Evolutionary conservation across 768 basidiomycete species (phyloP).

Genomic region (Russula sp.): DNA sequence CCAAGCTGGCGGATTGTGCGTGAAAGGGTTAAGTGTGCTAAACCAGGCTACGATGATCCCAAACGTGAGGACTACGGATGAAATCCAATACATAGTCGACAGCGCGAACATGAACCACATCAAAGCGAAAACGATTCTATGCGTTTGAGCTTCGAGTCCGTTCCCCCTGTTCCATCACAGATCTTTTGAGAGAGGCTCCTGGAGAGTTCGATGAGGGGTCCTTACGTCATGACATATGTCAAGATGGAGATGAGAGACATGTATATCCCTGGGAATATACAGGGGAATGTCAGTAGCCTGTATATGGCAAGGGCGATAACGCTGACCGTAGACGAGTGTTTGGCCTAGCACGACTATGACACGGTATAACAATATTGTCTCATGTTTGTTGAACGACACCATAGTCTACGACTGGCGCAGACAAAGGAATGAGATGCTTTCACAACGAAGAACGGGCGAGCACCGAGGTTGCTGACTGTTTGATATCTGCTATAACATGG

Average conservation of each 20-base stretch:
- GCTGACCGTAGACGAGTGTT: conserved; percentile 5
- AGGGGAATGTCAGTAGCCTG: not conserved
- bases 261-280: conserved; percentile 1
- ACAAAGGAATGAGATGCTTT: not conserved
- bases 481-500: too few species aligned
- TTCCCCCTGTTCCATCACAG: not conserved
- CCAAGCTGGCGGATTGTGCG: not conserved
- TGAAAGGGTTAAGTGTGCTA: not conserved
- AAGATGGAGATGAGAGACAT: conserved; percentile 5
- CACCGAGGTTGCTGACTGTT: too few species aligned
- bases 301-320: not conserved
- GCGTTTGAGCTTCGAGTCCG: not conserved
- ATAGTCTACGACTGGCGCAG: conserved; percentile 3
- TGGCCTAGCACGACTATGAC: conserved; percentile 2
- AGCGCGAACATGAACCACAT: not conserved
- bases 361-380: not conserved
- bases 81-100: conserved; percentile 5
- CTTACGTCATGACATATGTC: conserved; percentile 6
- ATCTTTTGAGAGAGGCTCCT: not conserved
- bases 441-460: too few species aligned
- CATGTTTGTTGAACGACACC: not conserved
- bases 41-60: not conserved
- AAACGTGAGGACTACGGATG: not conserved
- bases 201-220: not conserved
- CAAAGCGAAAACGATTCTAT: not conserved